phyloP scores from a whole-genome alignment of 192 early-diverging fungal genomes.

The Backusella tarrabulga region DNA sequence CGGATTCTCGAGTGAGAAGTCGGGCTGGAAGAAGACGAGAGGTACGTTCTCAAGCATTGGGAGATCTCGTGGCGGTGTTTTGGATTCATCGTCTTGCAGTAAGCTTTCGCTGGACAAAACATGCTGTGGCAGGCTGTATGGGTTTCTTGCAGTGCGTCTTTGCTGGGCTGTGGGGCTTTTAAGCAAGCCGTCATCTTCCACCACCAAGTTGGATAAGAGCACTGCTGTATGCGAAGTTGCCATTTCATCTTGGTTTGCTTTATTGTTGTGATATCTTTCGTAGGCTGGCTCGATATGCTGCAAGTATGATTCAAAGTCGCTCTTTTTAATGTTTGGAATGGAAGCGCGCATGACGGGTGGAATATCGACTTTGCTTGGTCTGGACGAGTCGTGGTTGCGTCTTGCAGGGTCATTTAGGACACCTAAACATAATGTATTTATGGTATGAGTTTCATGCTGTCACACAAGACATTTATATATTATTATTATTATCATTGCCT shows the following conservation, averaged over 20 bases:
- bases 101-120: slow-evolving; percentile 33
- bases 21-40: slow-evolving; percentile 78
- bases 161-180: slow-evolving; percentile 25
- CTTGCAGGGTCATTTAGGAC: slow-evolving; percentile 71
- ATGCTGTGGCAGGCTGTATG: slow-evolving; percentile 46
- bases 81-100: slow-evolving; percentile 30
- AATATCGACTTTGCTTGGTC: slow-evolving; percentile 56
- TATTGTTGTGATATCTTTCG: slow-evolving; percentile 78
- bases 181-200: slow-evolving; percentile 32
- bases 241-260: slow-evolving; percentile 45
- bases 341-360: slow-evolving; percentile 54
- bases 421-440: slow-evolving; percentile 42
- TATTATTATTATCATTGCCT: slow-evolving; percentile 28
- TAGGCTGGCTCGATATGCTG: slow-evolving; percentile 69
- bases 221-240: slow-evolving; percentile 14
- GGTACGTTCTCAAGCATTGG: slow-evolving; percentile 84
- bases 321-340: slow-evolving; percentile 64
- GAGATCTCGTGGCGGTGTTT: slow-evolving; percentile 48
- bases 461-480: slow-evolving; percentile 13
- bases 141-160: slow-evolving; percentile 46
- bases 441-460: neutral
- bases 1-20: slow-evolving; percentile 89
- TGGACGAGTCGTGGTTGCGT: slow-evolving; percentile 40
- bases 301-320: slow-evolving; percentile 89
- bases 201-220: slow-evolving; percentile 42